phyloP scores from a whole-genome alignment of 2,329 filamentous ascomycete species.

The Paecilomyces niveus region DNA sequence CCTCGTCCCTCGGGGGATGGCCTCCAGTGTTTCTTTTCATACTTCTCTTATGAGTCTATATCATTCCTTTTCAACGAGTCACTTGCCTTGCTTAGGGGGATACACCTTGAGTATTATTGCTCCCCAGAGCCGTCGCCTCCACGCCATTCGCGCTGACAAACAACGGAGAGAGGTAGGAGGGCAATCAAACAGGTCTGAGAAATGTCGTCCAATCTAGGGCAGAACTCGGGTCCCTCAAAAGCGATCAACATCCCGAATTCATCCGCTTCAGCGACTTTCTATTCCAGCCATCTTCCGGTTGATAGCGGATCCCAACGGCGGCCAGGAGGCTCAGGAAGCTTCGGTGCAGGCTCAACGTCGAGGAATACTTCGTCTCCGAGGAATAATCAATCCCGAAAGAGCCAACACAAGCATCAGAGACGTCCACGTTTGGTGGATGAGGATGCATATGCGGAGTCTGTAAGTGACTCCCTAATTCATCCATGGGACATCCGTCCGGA shows the following conservation, averaged over 20 bases:
- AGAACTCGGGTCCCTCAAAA: conserved; percentile 31
- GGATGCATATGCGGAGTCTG: conserved; percentile 76
- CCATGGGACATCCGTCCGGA: neutral
- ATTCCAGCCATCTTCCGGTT: conserved; percentile 18
- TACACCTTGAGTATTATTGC: neutral
- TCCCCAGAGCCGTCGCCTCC: conserved; percentile 20
- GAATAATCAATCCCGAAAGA: conserved; percentile 68
- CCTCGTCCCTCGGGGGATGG: conserved; percentile 11
- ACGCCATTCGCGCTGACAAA: conserved; percentile 1
- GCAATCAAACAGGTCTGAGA: conserved; percentile 11
- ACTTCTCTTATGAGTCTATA: conserved; percentile 4
- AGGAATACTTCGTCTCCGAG: conserved; percentile 41
- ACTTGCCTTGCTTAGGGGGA: conserved; percentile 4
- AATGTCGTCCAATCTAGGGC: conserved; percentile 37
- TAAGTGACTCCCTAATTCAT: conserved; percentile 37
- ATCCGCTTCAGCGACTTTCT: conserved; percentile 23
- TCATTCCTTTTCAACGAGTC: conserved; percentile 14
- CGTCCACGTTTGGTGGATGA: conserved; percentile 70
- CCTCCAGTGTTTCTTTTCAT: conserved; percentile 1
- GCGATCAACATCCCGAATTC: conserved; percentile 28
- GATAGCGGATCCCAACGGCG: conserved; percentile 35
- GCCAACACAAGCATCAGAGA: conserved; percentile 76
- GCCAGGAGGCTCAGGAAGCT: conserved; percentile 32
- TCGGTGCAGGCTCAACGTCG: conserved; percentile 32
- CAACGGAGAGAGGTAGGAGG: neutral